phyloP scores from a whole-genome alignment of 768 basidiomycete species.

The Boletus insuetus region DNA sequence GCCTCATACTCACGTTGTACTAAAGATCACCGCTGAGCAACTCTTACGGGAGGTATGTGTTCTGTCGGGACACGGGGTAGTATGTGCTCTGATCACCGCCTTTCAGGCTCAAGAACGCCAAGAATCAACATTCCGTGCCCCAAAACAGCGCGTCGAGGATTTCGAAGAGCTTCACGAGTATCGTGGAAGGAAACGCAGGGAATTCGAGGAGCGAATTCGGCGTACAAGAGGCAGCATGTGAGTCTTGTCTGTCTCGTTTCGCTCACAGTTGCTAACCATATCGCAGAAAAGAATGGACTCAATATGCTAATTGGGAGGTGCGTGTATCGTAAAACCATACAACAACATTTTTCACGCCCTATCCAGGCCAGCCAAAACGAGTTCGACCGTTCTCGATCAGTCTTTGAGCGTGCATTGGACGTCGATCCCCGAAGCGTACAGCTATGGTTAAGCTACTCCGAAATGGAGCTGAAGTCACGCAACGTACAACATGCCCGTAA shows the following conservation, averaged over 20 bases:
- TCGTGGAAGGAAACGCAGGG: conserved; percentile 86
- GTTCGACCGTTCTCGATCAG: conserved; percentile 89
- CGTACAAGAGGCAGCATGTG: conserved; percentile 80
- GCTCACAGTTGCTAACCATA: neutral
- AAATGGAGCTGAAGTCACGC: conserved; percentile 97
- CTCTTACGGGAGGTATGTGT: conserved; percentile 81
- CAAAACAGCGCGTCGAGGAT: conserved; percentile 94
- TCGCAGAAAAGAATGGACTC: conserved; percentile 78
- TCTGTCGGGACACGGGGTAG: neutral
- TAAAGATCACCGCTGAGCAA: conserved; percentile 96
- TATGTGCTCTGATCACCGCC: neutral
- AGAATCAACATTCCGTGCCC: conserved; percentile 87
- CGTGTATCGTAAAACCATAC: conserved; percentile 8
- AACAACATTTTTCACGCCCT: neutral
- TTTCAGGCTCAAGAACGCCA: conserved; percentile 93
- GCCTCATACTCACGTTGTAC: conserved; percentile 14
- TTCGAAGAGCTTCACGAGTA: conserved; percentile 91
- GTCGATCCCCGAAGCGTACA: conserved; percentile 89
- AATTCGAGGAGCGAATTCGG: conserved; percentile 88
- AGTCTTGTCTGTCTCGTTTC: conserved; percentile 23
- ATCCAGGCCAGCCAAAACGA: conserved; percentile 89
- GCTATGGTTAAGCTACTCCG: conserved; percentile 92
- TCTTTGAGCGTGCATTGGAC: conserved; percentile 95
- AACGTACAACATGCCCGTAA: conserved; percentile 98
- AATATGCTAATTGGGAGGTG: conserved; percentile 86